A percentile compares a stretch with the other conserved stretches of the same genome.
Evolutionary conservation across 257 asterid genomes (phyloP).

Genomic region (Solanum phureja): DNA sequence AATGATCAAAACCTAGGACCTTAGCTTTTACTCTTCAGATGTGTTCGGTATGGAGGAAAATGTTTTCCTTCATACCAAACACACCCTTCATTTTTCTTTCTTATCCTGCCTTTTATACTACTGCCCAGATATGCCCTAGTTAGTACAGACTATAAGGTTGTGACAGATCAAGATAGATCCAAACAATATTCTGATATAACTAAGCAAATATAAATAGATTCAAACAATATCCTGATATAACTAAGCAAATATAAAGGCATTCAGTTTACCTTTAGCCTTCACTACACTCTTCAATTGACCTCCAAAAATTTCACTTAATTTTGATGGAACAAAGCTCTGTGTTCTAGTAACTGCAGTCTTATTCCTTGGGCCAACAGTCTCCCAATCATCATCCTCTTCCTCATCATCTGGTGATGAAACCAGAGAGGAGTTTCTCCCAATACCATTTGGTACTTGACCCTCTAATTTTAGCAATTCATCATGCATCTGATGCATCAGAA

Average conservation of each 20-base stretch:
- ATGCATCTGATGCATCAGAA: slow-evolving; percentile 88
- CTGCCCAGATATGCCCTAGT: neutral
- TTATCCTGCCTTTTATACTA: neutral
- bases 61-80: neutral
- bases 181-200: neutral
- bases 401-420: slow-evolving; percentile 55
- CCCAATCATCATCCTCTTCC: slow-evolving; percentile 55
- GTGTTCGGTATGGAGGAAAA: neutral
- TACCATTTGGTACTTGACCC: slow-evolving; percentile 42
- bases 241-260: neutral
- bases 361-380: slow-evolving; percentile 63
- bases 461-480: slow-evolving; percentile 80
- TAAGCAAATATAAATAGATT: neutral
- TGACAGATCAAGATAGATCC: neutral
- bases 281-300: slow-evolving; percentile 76
- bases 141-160: neutral
- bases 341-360: slow-evolving; percentile 68
- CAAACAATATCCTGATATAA: neutral
- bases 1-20: neutral
- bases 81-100: neutral
- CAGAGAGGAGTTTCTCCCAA: slow-evolving; percentile 40
- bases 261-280: slow-evolving; percentile 63
- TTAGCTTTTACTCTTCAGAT: neutral
- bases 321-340: slow-evolving; percentile 69
- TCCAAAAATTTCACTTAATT: slow-evolving; percentile 69